These are phyloP conservation scores for Mycena chlorophos DNA, from an alignment of 768 basidiomycete genomes.

Conservation along the genomic window DNA sequence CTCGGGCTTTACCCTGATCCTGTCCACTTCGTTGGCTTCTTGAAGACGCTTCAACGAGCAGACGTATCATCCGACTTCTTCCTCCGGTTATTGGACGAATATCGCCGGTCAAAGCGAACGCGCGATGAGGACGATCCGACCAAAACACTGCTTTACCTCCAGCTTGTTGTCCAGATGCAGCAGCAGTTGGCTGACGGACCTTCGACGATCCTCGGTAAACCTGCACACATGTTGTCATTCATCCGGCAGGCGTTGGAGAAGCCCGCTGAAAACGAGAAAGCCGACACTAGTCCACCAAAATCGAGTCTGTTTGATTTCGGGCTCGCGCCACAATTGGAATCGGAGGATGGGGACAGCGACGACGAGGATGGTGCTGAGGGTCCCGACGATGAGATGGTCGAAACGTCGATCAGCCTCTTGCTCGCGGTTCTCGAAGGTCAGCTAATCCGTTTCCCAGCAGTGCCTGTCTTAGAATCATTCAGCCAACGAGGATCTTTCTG, in stretches of 20 bases:
- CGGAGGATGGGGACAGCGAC: conserved; percentile 59
- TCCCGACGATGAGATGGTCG: conserved; percentile 63
- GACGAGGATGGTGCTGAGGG: conserved; percentile 45
- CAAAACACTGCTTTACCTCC: conserved; percentile 67
- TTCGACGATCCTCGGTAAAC: conserved; percentile 59
- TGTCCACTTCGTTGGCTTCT: conserved; percentile 58
- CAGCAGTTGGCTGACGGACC: conserved; percentile 58
- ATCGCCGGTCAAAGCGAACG: conserved; percentile 47
- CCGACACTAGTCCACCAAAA: conserved; percentile 13
- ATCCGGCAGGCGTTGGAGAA: conserved; percentile 75
- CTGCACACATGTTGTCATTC: conserved; percentile 77
- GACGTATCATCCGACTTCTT: conserved; percentile 77
- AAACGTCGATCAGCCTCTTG: conserved; percentile 78
- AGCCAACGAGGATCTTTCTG: conserved; percentile 63
- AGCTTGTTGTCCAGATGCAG: conserved; percentile 83
- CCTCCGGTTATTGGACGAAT: conserved; percentile 68
- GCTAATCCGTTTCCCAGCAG: conserved; percentile 4
- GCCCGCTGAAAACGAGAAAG: conserved; percentile 16
- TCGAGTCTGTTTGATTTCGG: conserved; percentile 33
- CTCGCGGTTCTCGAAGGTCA: conserved; percentile 86
- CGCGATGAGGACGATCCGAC: conserved; percentile 50
- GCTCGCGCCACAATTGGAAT: conserved; percentile 36
- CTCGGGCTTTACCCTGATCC: conserved; percentile 79
- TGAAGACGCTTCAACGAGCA: conserved; percentile 63
- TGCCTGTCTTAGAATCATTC: background rate